phyloP scores from a whole-genome alignment of 768 basidiomycete genomes.

The Rhizopogon rudus region DNA sequence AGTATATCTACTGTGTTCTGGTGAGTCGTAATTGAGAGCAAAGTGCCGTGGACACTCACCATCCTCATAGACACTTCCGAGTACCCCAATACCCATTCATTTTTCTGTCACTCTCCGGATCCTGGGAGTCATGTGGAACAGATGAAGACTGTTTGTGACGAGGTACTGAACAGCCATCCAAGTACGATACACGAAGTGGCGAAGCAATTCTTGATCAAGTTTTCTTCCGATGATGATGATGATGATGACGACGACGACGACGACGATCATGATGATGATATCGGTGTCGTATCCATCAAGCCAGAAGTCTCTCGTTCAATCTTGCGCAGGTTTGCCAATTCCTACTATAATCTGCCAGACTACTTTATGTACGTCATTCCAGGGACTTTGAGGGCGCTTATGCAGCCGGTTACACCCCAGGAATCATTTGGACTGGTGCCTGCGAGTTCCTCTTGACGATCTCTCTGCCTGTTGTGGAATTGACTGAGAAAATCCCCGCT shows the following conservation, averaged over 20 bases:
- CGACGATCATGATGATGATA: constrained; percentile 29
- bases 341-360: background rate
- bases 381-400: constrained; percentile 63
- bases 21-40: constrained; percentile 22
- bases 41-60: background rate
- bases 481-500: constrained; percentile 50
- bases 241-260: constrained; percentile 32
- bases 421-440: constrained; percentile 45
- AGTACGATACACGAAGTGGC: constrained; percentile 42
- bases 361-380: background rate
- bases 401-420: constrained; percentile 53
- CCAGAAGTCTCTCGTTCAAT: background rate
- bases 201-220: constrained; percentile 31
- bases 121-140: constrained; percentile 31
- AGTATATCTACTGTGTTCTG: constrained; percentile 46
- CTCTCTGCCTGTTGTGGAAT: constrained; percentile 48
- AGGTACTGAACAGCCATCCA: constrained; percentile 36
- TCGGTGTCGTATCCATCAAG: background rate
- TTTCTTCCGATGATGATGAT: constrained; percentile 30
- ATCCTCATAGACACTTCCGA: constrained; percentile 54
- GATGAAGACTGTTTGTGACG: constrained; percentile 39
- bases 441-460: constrained; percentile 52
- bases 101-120: constrained; percentile 52
- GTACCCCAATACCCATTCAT: constrained; percentile 56
- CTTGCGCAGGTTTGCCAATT: background rate